Base-by-base conservation (phyloP, 306 rosid species). In the Glycine latifolia region DNA sequence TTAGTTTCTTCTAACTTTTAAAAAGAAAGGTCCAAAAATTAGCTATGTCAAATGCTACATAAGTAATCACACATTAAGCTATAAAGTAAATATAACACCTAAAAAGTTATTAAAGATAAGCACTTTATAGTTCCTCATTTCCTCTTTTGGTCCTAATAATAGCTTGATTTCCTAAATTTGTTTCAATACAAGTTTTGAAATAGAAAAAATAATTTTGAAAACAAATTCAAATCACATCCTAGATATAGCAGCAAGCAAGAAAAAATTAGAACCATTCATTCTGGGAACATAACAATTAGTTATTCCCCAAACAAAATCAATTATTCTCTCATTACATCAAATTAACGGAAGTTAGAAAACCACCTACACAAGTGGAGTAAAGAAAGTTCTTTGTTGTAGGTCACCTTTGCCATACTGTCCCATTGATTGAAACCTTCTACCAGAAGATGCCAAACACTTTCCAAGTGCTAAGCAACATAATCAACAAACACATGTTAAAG, bases 391-490 rank as follows among this genome's bases (percentile, higher is more conserved):
- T 91, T 86, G 0, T 62, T 92, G 95, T 62, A 88, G 88, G 87
- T 95, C 97, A 31, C 97, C 98, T 86, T 90, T 86, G 85, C 97
- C 98, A 83, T 90, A 95, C 82, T 89, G 95, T 52, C 98, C 97
- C 98, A 95, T 92, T 55, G 97, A 89, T 80, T 95, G 97, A 86
- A 91, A 95, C 84, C 95, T 90, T 90, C 87, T 89, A 71, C 97
- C 97, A 55, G 97, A 89, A 58, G 97, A 83, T 68, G 87, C 81
- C 85, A 95, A 83, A 31, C 98, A 95, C 88, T 85, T 95, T 81
- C 98, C 98, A 46, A 95, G 86, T 72, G 92, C 98, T 95, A 68
- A 82, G 73, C 71, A 89, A 84, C 80, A 59, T 77, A 73, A 76
- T 72, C 43, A 81, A 72, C 65, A 75, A 81, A 65, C 43, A 83